Base-by-base conservation (phyloP, 2,329 filamentous ascomycete species). In the Seiridium cupressi region DNA sequence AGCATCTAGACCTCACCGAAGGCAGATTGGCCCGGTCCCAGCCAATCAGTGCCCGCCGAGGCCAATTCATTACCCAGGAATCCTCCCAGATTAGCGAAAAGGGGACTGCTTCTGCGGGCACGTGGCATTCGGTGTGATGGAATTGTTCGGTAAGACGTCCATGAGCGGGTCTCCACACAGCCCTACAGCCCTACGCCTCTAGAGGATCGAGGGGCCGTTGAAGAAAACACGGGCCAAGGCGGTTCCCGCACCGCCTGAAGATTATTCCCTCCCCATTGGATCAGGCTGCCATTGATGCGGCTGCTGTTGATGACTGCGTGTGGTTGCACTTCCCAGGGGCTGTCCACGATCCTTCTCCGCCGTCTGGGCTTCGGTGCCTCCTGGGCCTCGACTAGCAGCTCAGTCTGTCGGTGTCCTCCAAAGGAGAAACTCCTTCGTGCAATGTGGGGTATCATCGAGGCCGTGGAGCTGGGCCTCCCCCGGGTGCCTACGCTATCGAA, bases 141-240 rank as follows among this genome's bases (percentile, higher is more conserved):
- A 49, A 49, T 9, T 4, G n/a, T 26, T 26, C 18, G 10, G 34
- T 13, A 38, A 38, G 11, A 35, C 35, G 38, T 32, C 31, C 49
- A 53, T 26, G 11, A 40, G 11, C 11, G 32, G 7, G 13, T 38
- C 49, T 35, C 18, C 49, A 53, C 49, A 53, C 49, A 53, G 49
- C 49, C 49, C 49, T 53, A 53, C 49, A 53, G 49, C 49, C 49
- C 49, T 53, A 53, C 34, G 49, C 32, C 49, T 13, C 18, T 18
- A 26, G 35, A 35, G 49, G 31, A 35, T 13, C 10, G 18, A 26
- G 31, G 10, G 49, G 49, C 47, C 26, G 47, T 18, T 49, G n/a
- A 31, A 9, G 11, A 38, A 38, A n/a, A 35, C 35, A 11, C 49
- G 49, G 49, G 31, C 32, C 49, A 13, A 53, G 49, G 49, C 49